These are phyloP conservation scores for Acer negundo DNA, from an alignment of 345 rosid species.

Conservation along the genomic window DNA sequence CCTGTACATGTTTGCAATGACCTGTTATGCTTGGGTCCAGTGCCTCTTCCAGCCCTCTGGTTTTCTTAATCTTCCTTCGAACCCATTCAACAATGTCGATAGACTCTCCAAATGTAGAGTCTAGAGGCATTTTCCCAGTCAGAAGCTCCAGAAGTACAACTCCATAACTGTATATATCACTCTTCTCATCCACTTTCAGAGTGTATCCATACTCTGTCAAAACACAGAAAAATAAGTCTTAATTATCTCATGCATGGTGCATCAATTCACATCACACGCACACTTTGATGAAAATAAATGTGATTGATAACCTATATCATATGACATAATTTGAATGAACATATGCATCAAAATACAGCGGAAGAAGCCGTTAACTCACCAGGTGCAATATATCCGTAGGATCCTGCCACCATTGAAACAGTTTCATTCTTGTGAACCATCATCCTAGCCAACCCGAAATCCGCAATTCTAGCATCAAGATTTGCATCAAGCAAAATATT, in stretches of 20 bases:
- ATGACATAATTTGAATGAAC: too few species aligned
- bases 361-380: conserved; percentile 34
- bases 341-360: too few species aligned
- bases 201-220: conserved; percentile 83
- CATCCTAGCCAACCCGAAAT: conserved; percentile 88
- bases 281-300: not conserved
- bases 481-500: conserved; percentile 77
- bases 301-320: not conserved
- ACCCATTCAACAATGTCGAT: conserved; percentile 75
- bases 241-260: too few species aligned
- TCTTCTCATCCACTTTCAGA: conserved; percentile 82
- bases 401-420: conserved; percentile 90
- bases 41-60: conserved; percentile 51
- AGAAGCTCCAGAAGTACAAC: conserved; percentile 80
- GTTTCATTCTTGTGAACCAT: conserved; percentile 85
- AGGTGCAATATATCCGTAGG: conserved; percentile 91
- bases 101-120: conserved; percentile 73
- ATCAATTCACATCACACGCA: too few species aligned
- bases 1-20: conserved; percentile 76
- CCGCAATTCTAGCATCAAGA: conserved; percentile 78
- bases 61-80: conserved; percentile 51
- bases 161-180: conserved; percentile 81
- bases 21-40: conserved; percentile 75
- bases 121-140: conserved; percentile 81
- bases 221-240: not conserved